Evolutionary conservation across 2,329 filamentous ascomycete species (phyloP), one percentile per base, ranked within the genome.

Genomic region (Leptographium wingfieldii): DNA sequence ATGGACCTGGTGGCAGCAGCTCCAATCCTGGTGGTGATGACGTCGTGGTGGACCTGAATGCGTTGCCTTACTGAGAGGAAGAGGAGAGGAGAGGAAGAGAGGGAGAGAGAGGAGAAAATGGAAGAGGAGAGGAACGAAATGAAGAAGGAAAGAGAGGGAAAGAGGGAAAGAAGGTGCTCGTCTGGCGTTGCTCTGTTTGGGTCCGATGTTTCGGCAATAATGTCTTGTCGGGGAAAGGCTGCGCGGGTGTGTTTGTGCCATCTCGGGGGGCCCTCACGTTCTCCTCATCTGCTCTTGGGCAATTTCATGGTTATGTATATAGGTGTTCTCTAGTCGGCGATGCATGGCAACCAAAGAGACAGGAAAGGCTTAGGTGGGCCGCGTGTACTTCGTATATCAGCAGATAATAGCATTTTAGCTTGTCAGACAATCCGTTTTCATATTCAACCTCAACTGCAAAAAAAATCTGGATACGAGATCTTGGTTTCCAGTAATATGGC

Each of bases 1-100:
- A 57, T 51, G 57, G 48, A 7, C 43, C 25, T 22, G 35, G 55
- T 16, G 35, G 51, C 22, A 27, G 33, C 38, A 16, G 3, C 38
- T 7, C n/a, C 48, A 48, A 51, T 35, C 35, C 49, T 38, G 60
- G 48, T 53, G 51, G 51, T 49, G 63, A 61, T 29, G 64, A 63
- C 3, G 60, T 51, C 29, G 60, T 64, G 57, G 62, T 64, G n/a
- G 63, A 65, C 49, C 60, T 65, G 16, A 65, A 66, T n/a, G 63
- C 61, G 14, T 55, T 63, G 60, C 64, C 61, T 2, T 64, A 63
- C 35, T 65, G 60, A 57, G 10, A 3, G 31, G n/a, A 35, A 35
- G 33, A 35, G 33, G 29, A 35, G 33, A 31, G 31, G 31, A 31
- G 31, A 31, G 33, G 33, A 9, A 35, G 33, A 35, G 33, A 31